These are phyloP conservation scores for Fragosphaeria purpurea DNA, from an alignment of 2,329 filamentous ascomycete species.

Conservation along the genomic window DNA sequence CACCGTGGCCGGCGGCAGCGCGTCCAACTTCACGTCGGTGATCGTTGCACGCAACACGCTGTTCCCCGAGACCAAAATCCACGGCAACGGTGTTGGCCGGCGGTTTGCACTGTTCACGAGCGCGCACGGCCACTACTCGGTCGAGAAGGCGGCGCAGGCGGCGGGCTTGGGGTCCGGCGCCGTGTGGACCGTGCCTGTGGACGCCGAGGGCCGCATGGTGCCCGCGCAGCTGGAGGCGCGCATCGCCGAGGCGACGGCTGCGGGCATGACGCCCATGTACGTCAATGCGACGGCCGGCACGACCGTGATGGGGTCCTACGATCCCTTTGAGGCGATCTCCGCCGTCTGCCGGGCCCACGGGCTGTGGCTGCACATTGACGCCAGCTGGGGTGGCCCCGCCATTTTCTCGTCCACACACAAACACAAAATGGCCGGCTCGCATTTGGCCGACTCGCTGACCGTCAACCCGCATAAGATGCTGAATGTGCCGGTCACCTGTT, in stretches of 20 bases:
- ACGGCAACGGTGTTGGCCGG: slow-evolving; percentile 51
- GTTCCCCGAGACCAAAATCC: slow-evolving; percentile 65
- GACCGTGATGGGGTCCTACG: slow-evolving; percentile 83
- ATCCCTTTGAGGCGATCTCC: slow-evolving; percentile 63
- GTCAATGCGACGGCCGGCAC: slow-evolving; percentile 94
- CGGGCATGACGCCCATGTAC: slow-evolving; percentile 78
- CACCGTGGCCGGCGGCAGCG: slow-evolving; percentile 70
- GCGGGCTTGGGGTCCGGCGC: slow-evolving; percentile 69
- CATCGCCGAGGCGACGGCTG: slow-evolving; percentile 48
- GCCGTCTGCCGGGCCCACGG: slow-evolving; percentile 59
- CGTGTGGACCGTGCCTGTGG: slow-evolving; percentile 67
- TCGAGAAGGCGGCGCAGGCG: slow-evolving; percentile 90
- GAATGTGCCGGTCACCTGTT: slow-evolving; percentile 81
- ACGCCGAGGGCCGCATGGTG: slow-evolving; percentile 62
- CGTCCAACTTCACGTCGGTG: slow-evolving; percentile 76
- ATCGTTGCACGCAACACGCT: slow-evolving; percentile 81
- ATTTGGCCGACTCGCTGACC: slow-evolving; percentile 71
- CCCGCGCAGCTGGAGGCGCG: slow-evolving; percentile 52
- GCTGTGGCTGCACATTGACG: slow-evolving; percentile 91
- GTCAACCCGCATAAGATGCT: slow-evolving; percentile 98
- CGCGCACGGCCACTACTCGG: slow-evolving; percentile 83
- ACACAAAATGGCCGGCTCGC: slow-evolving; percentile 56
- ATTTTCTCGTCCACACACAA: slow-evolving; percentile 61
- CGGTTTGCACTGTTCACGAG: slow-evolving; percentile 81
- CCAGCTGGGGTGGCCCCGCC: slow-evolving; percentile 78